Conservation (phyloP, 192 early-diverging fungal genomes). For the Coemansia sp. region DNA sequence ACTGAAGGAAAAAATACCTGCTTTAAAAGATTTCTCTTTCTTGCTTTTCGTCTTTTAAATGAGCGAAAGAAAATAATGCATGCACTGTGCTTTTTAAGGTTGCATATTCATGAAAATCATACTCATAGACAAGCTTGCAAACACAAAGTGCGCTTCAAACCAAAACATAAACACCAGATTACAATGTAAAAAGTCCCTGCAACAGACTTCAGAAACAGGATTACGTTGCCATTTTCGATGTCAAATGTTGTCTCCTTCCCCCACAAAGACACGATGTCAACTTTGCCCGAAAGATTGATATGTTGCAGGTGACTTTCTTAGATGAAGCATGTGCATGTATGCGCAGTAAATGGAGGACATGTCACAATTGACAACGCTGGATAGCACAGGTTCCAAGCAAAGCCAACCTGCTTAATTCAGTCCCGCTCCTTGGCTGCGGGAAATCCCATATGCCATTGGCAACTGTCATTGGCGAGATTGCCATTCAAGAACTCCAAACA, state of each 20-base stretch:
- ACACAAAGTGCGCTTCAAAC: not conserved
- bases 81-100: not conserved
- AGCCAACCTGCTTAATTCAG: too few species aligned
- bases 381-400: not conserved
- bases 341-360: not conserved
- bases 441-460: not conserved
- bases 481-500: not conserved
- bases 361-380: not conserved
- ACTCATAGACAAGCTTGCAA: not conserved
- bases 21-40: too few species aligned
- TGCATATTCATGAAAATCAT: not conserved
- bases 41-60: conserved; percentile 1
- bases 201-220: not conserved
- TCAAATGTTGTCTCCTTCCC: not conserved
- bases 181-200: not conserved
- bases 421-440: not conserved
- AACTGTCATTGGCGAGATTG: not conserved
- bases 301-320: not conserved
- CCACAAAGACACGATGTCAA: not conserved
- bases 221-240: too few species aligned
- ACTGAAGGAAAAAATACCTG: too few species aligned
- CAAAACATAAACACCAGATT: not conserved
- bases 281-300: not conserved
- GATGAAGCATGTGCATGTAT: not conserved
- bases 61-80: too few species aligned